A percentile compares a stretch with the other conserved stretches of the same genome.
Evolutionary conservation across 2,329 filamentous ascomycete genomes (phyloP).

Genomic region (Taxawa tesnikishii): DNA sequence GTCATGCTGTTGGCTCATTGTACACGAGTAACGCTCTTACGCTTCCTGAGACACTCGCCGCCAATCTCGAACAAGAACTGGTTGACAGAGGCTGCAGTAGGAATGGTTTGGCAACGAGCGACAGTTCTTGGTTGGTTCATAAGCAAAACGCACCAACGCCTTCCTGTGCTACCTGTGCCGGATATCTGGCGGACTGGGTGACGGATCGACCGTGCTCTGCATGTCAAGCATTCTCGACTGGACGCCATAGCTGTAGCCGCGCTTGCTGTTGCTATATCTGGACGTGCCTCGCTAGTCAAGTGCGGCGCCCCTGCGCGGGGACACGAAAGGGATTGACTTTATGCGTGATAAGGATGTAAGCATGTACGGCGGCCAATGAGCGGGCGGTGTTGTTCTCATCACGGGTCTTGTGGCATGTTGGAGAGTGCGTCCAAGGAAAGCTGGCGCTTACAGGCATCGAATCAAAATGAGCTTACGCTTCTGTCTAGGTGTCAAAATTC

Average conservation of each 20-base stretch:
- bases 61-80: not conserved
- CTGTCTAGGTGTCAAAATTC: no score
- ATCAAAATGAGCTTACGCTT: no score
- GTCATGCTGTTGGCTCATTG: conserved; percentile 6
- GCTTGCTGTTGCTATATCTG: not conserved
- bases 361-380: not conserved
- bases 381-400: not conserved
- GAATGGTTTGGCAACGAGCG: not conserved
- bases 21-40: not conserved
- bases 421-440: no score
- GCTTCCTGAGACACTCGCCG: not conserved
- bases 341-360: not conserved
- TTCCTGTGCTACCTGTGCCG: not conserved
- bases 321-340: not conserved
- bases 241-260: not conserved
- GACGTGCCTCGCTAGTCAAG: no score
- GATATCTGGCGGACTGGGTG: not conserved
- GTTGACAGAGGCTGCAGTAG: not conserved
- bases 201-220: no score
- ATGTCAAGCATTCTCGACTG: not conserved
- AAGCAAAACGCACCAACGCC: not conserved
- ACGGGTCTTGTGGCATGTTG: no score
- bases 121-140: not conserved
- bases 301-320: no score
- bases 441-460: no score